These are phyloP conservation scores for Ogataea dorogensis DNA, from an alignment of 805 yeast species.

Conservation along the genomic window DNA sequence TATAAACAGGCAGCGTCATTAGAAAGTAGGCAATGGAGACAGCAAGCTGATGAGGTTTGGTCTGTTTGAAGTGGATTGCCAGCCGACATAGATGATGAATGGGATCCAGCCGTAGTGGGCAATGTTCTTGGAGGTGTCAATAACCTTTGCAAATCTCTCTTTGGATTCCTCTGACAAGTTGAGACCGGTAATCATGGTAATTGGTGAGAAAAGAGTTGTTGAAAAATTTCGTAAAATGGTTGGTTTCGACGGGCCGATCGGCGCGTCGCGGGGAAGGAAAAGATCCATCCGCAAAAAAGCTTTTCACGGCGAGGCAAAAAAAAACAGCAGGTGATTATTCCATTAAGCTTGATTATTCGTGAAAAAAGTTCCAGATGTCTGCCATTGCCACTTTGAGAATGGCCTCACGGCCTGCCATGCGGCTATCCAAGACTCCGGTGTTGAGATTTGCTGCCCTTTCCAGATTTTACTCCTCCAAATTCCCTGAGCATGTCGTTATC, in stretches of 20 bases:
- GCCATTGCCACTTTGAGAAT: conserved; percentile 33
- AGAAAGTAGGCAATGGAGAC: conserved; percentile 79
- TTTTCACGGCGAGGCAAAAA: conserved; percentile 9
- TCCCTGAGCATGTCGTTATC: conserved; percentile 69
- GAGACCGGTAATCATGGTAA: conserved; percentile 35
- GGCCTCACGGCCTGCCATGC: conserved; percentile 30
- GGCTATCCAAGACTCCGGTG: conserved; percentile 17
- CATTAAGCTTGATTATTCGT: conserved; percentile 1
- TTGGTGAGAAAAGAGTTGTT: conserved; percentile 5
- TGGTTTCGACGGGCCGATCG: conserved; percentile 10
- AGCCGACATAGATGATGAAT: conserved; percentile 86
- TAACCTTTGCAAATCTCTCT: conserved; percentile 84
- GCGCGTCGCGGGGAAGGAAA: conserved; percentile 21
- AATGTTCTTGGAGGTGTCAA: conserved; percentile 79
- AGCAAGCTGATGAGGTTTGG: conserved; percentile 76
- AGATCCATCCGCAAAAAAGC: conserved; percentile 21
- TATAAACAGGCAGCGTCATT: conserved; percentile 23
- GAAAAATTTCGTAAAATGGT: conserved; percentile 1
- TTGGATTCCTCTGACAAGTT: conserved; percentile 47
- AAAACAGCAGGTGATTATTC: conserved; percentile 15
- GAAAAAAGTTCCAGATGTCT: conserved; percentile 27
- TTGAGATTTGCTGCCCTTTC: conserved; percentile 13
- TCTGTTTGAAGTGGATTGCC: conserved; percentile 77
- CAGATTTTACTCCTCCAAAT: conserved; percentile 32
- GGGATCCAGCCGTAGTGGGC: conserved; percentile 98